Evolutionary conservation across 2,329 filamentous ascomycete species (phyloP).

Genomic region (Aspergillus eucalypticola): DNA sequence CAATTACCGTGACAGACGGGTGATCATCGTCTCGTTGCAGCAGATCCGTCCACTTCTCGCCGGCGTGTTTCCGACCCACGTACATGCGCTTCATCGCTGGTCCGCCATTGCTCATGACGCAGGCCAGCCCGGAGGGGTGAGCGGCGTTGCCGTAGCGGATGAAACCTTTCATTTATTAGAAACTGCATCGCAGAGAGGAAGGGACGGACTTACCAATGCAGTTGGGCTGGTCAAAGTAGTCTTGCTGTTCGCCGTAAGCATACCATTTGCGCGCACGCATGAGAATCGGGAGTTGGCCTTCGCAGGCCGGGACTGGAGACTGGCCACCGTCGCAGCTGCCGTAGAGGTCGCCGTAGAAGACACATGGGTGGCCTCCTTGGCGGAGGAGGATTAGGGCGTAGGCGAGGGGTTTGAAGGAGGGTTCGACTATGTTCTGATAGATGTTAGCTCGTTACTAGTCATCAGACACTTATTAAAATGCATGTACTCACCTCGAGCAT

Average conservation of each 20-base stretch:
- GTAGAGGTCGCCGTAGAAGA: slow-evolving; percentile 14
- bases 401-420: slow-evolving; percentile 7
- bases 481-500: slow-evolving; percentile 33
- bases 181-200: neutral
- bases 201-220: slow-evolving; percentile 3
- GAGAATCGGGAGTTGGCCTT: slow-evolving; percentile 1
- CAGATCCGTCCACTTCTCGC: slow-evolving; percentile 65
- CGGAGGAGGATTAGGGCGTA: slow-evolving; percentile 13
- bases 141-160: slow-evolving; percentile 53
- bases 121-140: slow-evolving; percentile 55
- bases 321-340: slow-evolving; percentile 1
- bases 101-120: slow-evolving; percentile 57
- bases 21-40: slow-evolving; percentile 50
- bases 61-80: slow-evolving; percentile 59
- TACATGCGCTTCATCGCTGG: slow-evolving; percentile 59
- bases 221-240: slow-evolving; percentile 8
- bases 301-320: neutral
- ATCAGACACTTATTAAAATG: too few species aligned
- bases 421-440: neutral
- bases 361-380: slow-evolving; percentile 7
- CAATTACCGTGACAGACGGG: slow-evolving; percentile 56
- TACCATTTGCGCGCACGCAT: neutral
- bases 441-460: too few species aligned
- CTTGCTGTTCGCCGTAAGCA: slow-evolving; percentile 12
- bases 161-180: slow-evolving; percentile 42